Evolutionary conservation across 2,329 filamentous ascomycete genomes (phyloP), one percentile per base, ranked within the genome.

Genomic region (Lomentospora prolificans): DNA sequence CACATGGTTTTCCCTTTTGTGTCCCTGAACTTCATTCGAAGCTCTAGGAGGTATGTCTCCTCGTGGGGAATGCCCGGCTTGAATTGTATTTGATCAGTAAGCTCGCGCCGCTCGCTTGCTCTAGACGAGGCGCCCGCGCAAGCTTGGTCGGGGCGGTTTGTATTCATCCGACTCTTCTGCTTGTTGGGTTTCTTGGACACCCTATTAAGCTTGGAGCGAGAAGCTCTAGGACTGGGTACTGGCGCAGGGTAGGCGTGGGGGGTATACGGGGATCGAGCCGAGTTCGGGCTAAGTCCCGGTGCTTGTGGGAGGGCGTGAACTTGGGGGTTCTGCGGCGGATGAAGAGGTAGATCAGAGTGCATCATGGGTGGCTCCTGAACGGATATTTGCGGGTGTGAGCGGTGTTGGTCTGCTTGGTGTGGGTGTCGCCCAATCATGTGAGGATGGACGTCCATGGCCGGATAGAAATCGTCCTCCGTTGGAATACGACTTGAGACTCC

Each of bases 1-100:
- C 79, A 82, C 78, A 82, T 82, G 31, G 78, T 77, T 59, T 78
- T 78, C 14, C 79, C 79, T 61, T 77, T 78, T 53, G 72, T 69
- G 19, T 72, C 62, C 14, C 72, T 66, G 60, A 74, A 71, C 24
- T 72, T 63, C 63, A 72, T 73, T 10, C 77, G 70, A n/a, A 76
- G 70, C 25, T 76, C 67, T 51, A 80, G 75, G 30, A 82, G 71
- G 53, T 67, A 77, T 22, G 69, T 70, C 58, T 78, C 74, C 31
- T 79, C 73, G 2, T 73, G 69, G 1, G 75, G 74, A 25, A 76
- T 75, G 17, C 69, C 69, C 22, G 67, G 64, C 55, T 74, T 75
- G 46, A 81, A 68, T 2, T 61, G 66, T 22, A 72, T 69, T 1
- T 69, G 63, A n/a, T 60, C 60, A 9, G 51, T 52, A 3, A 28